Conservation (phyloP, 495 filamentous ascomycete species). For the Thermothielavioides terrestris region DNA sequence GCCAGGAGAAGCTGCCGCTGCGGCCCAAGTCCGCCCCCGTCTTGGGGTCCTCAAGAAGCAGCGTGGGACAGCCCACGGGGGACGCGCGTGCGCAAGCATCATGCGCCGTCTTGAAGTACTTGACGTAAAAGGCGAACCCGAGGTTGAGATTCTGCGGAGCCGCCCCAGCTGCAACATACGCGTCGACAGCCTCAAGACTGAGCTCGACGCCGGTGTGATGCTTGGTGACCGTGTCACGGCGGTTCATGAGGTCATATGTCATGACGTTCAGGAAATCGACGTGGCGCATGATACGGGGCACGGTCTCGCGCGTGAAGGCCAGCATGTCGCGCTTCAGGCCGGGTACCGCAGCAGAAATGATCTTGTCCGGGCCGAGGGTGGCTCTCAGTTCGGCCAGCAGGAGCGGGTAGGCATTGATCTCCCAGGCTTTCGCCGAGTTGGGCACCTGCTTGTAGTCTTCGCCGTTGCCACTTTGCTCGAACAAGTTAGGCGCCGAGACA, state of each 20-base stretch:
- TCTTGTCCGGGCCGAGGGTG: constrained; percentile 49
- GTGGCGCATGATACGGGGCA: constrained; percentile 53
- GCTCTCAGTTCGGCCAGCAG: constrained; percentile 53
- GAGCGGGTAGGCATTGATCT: constrained; percentile 56
- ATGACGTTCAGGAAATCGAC: constrained; percentile 73
- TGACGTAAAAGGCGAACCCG: constrained; percentile 66
- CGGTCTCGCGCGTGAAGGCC: constrained; percentile 55
- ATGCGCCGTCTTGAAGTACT: constrained; percentile 58
- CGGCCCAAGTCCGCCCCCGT: constrained; percentile 58
- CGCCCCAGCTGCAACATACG: constrained; percentile 52
- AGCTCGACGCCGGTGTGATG: constrained; percentile 55
- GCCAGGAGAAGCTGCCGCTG: constrained; percentile 53
- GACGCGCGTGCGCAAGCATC: constrained; percentile 35
- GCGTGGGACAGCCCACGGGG: constrained; percentile 55
- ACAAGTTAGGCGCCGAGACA: background rate
- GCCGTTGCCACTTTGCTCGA: constrained; percentile 53
- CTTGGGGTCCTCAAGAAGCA: constrained; percentile 52
- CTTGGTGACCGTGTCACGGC: constrained; percentile 57
- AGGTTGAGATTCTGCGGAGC: constrained; percentile 54
- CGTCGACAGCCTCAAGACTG: constrained; percentile 47
- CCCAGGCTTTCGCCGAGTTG: constrained; percentile 51
- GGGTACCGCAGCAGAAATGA: constrained; percentile 64
- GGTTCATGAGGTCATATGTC: constrained; percentile 74
- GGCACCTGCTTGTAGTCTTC: constrained; percentile 62
- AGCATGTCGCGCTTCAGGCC: constrained; percentile 63